Evolutionary conservation across 495 filamentous ascomycete species (phyloP).

Genomic region (Cladorrhinum samala): DNA sequence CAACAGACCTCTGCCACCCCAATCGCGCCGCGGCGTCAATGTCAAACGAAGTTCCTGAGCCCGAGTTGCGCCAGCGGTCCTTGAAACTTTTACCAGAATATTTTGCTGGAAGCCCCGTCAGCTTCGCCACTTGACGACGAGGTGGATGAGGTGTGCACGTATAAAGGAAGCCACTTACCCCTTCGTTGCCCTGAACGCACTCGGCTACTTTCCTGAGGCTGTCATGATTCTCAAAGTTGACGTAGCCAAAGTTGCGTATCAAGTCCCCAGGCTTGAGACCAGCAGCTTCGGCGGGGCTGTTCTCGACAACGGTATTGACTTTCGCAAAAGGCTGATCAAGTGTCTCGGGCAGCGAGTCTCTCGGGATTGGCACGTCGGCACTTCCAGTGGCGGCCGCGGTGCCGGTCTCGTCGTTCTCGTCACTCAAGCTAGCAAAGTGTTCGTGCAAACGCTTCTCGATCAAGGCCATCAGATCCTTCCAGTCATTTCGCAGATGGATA

Average conservation of each 20-base stretch:
- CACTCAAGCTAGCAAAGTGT: slow-evolving; percentile 56
- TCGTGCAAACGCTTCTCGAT: slow-evolving; percentile 81
- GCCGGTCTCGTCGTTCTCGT: slow-evolving; percentile 22
- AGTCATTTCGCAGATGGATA: slow-evolving; percentile 84
- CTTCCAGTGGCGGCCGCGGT: background rate
- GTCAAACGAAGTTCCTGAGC: slow-evolving; percentile 58
- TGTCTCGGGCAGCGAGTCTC: slow-evolving; percentile 32
- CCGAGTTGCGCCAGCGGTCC: slow-evolving; percentile 38
- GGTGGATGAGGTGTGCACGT: background rate
- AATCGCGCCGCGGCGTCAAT: slow-evolving; percentile 66
- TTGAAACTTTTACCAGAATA: slow-evolving; percentile 62
- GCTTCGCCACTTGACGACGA: background rate
- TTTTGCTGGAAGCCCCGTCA: slow-evolving; percentile 47
- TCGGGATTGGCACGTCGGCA: slow-evolving; percentile 14
- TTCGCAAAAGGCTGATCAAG: slow-evolving; percentile 76
- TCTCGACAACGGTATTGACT: slow-evolving; percentile 73
- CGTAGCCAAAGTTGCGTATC: slow-evolving; percentile 76
- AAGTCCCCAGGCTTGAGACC: slow-evolving; percentile 79
- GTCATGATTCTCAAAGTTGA: slow-evolving; percentile 78
- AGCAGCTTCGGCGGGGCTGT: slow-evolving; percentile 77
- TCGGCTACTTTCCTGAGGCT: slow-evolving; percentile 77
- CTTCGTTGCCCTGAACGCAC: slow-evolving; percentile 80
- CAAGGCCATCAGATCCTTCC: slow-evolving; percentile 75
- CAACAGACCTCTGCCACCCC: slow-evolving; percentile 83
- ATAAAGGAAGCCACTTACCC: slow-evolving; percentile 52